Percentiles rank a stretch among this genome's conserved stretches.
Evolutionary conservation across 495 filamentous ascomycete species (phyloP).

Genomic region (Tuber magnatum): DNA sequence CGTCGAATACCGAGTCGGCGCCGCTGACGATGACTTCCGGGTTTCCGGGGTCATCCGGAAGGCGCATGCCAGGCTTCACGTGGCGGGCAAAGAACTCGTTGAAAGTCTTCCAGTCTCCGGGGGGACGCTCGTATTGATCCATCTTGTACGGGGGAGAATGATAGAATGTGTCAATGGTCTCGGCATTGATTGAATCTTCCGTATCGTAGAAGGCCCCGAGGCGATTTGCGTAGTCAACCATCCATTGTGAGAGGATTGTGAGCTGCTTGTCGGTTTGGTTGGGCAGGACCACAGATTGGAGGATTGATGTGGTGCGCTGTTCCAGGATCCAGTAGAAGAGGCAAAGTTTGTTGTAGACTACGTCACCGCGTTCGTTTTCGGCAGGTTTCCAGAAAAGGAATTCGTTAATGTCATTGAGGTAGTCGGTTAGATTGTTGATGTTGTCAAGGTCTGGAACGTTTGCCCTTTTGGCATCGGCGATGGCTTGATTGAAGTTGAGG

Average conservation of each 20-base stretch:
- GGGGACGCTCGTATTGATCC: constrained; percentile 32
- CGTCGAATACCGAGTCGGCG: constrained; percentile 38
- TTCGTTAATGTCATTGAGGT: constrained; percentile 30
- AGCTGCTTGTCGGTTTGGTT: constrained; percentile 17
- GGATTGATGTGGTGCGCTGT: constrained; percentile 25
- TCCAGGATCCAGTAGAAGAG: constrained; percentile 42
- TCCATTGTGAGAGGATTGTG: constrained; percentile 41
- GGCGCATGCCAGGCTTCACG: constrained; percentile 31
- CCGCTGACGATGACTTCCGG: constrained; percentile 31
- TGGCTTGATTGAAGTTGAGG: constrained; percentile 25
- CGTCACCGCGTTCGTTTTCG: constrained; percentile 32
- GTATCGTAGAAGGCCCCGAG: constrained; percentile 42
- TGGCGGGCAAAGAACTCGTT: constrained; percentile 41
- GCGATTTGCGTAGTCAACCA: constrained; percentile 37
- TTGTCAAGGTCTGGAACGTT: constrained; percentile 22
- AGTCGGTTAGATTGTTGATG: constrained; percentile 23
- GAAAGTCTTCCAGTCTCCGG: constrained; percentile 40
- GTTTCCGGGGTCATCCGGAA: constrained; percentile 25
- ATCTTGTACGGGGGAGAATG: constrained; percentile 29
- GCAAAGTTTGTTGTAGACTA: constrained; percentile 36
- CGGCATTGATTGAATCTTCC: constrained; percentile 29
- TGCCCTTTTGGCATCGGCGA: constrained; percentile 21
- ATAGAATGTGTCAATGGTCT: constrained; percentile 37
- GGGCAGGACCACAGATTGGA: constrained; percentile 35
- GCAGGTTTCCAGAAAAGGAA: constrained; percentile 40